Evolutionary conservation across 2,329 filamentous ascomycete species (phyloP), one percentile per base, ranked within the genome.

Genomic region (Didymella lethalis): DNA sequence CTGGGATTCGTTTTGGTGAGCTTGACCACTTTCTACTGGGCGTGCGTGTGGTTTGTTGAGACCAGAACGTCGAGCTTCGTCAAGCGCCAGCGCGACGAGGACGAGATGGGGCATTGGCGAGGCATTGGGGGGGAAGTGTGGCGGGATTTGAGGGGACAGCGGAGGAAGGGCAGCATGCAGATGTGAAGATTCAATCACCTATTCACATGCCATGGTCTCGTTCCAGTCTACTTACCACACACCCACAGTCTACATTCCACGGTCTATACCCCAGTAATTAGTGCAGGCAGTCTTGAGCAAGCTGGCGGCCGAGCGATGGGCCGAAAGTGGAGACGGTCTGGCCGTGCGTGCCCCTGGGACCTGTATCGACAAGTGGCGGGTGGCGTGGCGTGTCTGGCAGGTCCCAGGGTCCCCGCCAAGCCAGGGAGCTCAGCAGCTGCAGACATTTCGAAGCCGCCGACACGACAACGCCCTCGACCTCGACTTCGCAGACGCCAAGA

Each of bases 1-100:
- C 29, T 73, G n/a, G 48, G 49, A 18, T 69, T 59, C 52, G 20
- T 54, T 26, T 58, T 64, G 18, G 38, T 48, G 11, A 40, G 41
- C 26, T 8, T 70, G 2, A 47, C 48, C 16, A 31, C 40, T 2
- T 18, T 55, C n/a, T 73, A 72, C 54, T 72, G 70, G 69, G 29
- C 34, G 14, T 20, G 53, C 7, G 59, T 71, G 11, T 73, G 69
- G 70, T 72, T 72, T 56, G 68, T 73, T 16, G 69, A 72, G 62
- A 61, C 65, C 12, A 59, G 69, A 41, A 58, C 41, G 26, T 63
- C 47, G 45, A 60, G 62, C 14, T 63, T 69, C 49, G 54, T 61
- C 0, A 64, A 48, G 49, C 63, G 64, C 18, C 44, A 20, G 41
- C 63, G 70, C 23, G 60, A 58, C 16, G 61, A 64, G 8, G 62